phyloP scores from a whole-genome alignment of 495 filamentous ascomycete species.

The Talaromyces thailandensis region DNA sequence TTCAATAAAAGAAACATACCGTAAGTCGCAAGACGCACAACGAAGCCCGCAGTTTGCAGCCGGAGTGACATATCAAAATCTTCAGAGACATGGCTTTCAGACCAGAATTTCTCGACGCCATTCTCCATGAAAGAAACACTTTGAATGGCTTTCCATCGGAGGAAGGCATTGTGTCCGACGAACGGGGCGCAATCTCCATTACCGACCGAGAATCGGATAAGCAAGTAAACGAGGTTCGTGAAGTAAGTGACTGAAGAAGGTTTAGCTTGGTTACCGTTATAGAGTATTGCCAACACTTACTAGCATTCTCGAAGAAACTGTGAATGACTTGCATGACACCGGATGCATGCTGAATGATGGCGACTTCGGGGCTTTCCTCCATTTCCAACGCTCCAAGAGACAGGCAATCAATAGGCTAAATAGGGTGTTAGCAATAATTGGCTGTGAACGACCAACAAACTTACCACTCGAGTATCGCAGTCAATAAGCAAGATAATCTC shows the following conservation, averaged over 20 bases:
- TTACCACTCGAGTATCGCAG: slow-evolving; percentile 60
- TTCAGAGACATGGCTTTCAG: slow-evolving; percentile 31
- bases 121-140: slow-evolving; percentile 13
- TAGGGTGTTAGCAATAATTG: background rate
- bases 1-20: background rate
- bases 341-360: slow-evolving; percentile 36
- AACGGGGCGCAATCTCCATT: slow-evolving; percentile 39
- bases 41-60: slow-evolving; percentile 27
- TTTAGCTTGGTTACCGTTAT: background rate
- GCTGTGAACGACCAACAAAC: background rate
- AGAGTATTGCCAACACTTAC: background rate
- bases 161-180: slow-evolving; percentile 70
- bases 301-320: slow-evolving; percentile 34
- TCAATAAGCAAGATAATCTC: slow-evolving; percentile 70
- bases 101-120: slow-evolving; percentile 31
- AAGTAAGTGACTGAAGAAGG: slow-evolving; percentile 26
- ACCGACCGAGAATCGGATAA: slow-evolving; percentile 28
- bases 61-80: slow-evolving; percentile 36
- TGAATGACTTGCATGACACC: slow-evolving; percentile 39
- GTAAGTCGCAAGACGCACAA: slow-evolving; percentile 31
- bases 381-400: slow-evolving; percentile 39
- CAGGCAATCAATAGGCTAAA: slow-evolving; percentile 35
- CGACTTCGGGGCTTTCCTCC: slow-evolving; percentile 35
- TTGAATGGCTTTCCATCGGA: slow-evolving; percentile 58
- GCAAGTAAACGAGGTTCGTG: slow-evolving; percentile 32